A percentile compares a stretch with the other conserved stretches of the same genome.
Conservation (phyloP, 2,329 filamentous ascomycete genomes). For the Diplodia scrobiculata region DNA sequence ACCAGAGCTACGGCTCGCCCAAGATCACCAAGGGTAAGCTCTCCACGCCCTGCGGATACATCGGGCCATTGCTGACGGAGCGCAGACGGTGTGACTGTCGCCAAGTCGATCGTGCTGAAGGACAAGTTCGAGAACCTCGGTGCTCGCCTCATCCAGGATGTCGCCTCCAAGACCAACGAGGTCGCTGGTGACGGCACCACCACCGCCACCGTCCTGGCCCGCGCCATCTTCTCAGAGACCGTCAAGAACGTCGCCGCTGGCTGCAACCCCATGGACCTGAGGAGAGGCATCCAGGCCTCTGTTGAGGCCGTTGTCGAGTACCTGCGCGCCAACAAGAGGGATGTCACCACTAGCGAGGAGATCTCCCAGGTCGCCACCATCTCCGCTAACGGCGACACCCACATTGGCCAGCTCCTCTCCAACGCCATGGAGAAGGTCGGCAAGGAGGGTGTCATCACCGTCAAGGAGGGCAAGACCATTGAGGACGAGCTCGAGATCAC, state of each 20-base stretch:
- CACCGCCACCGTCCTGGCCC: constrained; percentile 93
- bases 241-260: constrained; percentile 99
- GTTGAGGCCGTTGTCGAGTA: constrained; percentile 94
- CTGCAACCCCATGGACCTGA: constrained; percentile 99
- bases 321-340: constrained; percentile 92
- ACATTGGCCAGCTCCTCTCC: constrained; percentile 93
- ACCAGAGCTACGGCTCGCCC: constrained; percentile 96
- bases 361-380: constrained; percentile 98
- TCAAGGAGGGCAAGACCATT: constrained; percentile 99
- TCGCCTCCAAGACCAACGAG: constrained; percentile 99
- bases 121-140: constrained; percentile 99
- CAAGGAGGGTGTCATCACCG: constrained; percentile 99
- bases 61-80: constrained; percentile 32
- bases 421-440: constrained; percentile 99
- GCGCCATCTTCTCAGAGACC: constrained; percentile 98
- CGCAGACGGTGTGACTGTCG: constrained; percentile 57
- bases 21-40: constrained; percentile 97
- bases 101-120: constrained; percentile 84
- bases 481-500: constrained; percentile 97
- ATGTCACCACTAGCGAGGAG: constrained; percentile 96
- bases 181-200: constrained; percentile 98
- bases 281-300: constrained; percentile 93
- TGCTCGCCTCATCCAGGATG: constrained; percentile 93
- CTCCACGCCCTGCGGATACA: constrained; percentile 12
- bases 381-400: constrained; percentile 92